Percentiles rank a stretch among this genome's conserved stretches.
Evolutionary conservation across 176 grass and related monocot genomes (phyloP).

Genomic region (Raddia distichophylla): DNA sequence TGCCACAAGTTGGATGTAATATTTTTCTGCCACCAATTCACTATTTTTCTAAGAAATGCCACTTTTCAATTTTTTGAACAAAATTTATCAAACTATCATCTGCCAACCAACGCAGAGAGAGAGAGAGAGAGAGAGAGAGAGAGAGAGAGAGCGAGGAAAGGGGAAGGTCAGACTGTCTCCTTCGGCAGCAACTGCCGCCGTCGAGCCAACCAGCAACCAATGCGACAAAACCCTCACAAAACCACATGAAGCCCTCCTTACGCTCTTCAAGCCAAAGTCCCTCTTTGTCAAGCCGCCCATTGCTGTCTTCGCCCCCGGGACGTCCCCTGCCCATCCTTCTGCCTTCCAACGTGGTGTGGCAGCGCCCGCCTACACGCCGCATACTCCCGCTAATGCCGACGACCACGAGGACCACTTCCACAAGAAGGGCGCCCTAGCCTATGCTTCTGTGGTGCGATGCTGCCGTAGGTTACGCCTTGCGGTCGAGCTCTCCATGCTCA

Average conservation of each 20-base stretch:
- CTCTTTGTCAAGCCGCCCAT: slow-evolving; percentile 59
- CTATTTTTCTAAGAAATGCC: too few species aligned
- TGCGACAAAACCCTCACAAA: too few species aligned
- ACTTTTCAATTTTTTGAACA: too few species aligned
- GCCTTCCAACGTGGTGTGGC: slow-evolving; percentile 8
- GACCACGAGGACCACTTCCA: slow-evolving; percentile 78
- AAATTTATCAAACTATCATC: too few species aligned
- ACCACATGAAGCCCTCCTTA: background rate
- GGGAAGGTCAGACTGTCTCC: too few species aligned
- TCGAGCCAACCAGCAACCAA: too few species aligned
- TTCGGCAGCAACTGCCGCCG: too few species aligned
- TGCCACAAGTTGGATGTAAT: too few species aligned
- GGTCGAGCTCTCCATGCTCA: slow-evolving; percentile 56
- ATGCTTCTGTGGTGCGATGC: slow-evolving; percentile 16
- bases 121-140: too few species aligned
- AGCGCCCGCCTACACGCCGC: slow-evolving; percentile 53
- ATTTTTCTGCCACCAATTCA: too few species aligned
- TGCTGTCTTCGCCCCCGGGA: background rate
- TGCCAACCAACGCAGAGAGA: too few species aligned
- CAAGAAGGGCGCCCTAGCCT: slow-evolving; percentile 23
- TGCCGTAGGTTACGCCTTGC: slow-evolving; percentile 46
- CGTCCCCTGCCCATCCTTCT: slow-evolving; percentile 15
- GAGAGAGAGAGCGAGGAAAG: too few species aligned
- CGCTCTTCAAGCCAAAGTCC: slow-evolving; percentile 68
- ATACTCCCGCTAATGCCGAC: slow-evolving; percentile 57